A percentile compares a stretch with the other conserved stretches of the same genome.
These are phyloP conservation scores for Barbarea vulgaris DNA, from an alignment of 345 rosid species.

Conservation along the genomic window DNA sequence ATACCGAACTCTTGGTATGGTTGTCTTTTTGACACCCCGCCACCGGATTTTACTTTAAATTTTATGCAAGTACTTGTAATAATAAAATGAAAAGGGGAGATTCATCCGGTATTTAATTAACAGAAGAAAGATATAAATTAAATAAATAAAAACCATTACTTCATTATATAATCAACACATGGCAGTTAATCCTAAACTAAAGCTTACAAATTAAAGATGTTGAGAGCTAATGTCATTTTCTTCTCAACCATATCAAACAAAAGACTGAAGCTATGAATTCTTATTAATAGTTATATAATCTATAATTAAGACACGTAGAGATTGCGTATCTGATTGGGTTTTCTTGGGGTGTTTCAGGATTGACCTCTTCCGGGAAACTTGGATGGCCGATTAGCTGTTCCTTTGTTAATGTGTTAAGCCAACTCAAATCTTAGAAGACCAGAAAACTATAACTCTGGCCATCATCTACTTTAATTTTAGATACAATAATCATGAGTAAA, in stretches of 20 bases:
- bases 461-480: background rate
- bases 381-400: slow-evolving; percentile 1
- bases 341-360: slow-evolving; percentile 8
- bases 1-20: slow-evolving; percentile 32
- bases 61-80: slow-evolving; percentile 18
- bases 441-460: background rate
- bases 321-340: slow-evolving; percentile 8
- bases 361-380: slow-evolving; percentile 3
- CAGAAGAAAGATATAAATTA: background rate
- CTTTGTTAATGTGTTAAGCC: background rate
- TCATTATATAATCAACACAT: background rate
- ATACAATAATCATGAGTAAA: background rate
- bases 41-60: slow-evolving; percentile 5
- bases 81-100: slow-evolving; percentile 9
- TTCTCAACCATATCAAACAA: slow-evolving; percentile 11
- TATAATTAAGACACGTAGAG: background rate
- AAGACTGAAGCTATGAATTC: background rate
- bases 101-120: slow-evolving; percentile 24
- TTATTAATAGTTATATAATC: background rate
- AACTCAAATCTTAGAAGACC: background rate
- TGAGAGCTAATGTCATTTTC: slow-evolving; percentile 4
- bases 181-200: slow-evolving; percentile 3
- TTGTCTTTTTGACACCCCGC: slow-evolving; percentile 31
- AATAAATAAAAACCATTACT: background rate
- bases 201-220: slow-evolving; percentile 6